Evolutionary conservation across 345 rosid species (phyloP).

Genomic region (Turnera subulata): DNA sequence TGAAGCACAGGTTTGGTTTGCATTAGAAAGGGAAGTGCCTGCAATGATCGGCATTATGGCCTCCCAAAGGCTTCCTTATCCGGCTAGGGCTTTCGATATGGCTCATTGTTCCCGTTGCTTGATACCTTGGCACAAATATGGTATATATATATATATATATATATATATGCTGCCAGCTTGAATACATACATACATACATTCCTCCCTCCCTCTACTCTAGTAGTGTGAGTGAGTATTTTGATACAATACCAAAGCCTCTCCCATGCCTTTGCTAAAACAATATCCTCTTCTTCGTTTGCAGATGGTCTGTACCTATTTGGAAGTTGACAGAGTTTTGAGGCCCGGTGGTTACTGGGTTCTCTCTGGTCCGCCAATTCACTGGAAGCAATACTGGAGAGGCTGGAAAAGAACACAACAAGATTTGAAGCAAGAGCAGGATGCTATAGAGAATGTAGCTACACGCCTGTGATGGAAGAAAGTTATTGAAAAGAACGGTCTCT

Average conservation of each 20-base stretch:
- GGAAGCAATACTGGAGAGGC: slow-evolving; percentile 37
- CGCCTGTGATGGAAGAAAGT: slow-evolving; percentile 69
- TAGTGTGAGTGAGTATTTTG: too few species aligned
- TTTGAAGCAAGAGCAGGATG: slow-evolving; percentile 43
- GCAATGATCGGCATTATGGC: slow-evolving; percentile 62
- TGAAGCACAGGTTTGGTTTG: slow-evolving; percentile 73
- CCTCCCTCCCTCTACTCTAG: too few species aligned
- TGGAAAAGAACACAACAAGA: slow-evolving; percentile 41
- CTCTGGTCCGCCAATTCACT: slow-evolving; percentile 67
- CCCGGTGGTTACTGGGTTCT: slow-evolving; percentile 69
- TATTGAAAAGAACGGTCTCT: slow-evolving; percentile 45
- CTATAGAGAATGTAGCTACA: slow-evolving; percentile 46
- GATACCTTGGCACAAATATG: slow-evolving; percentile 51
- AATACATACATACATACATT: too few species aligned
- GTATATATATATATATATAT: too few species aligned
- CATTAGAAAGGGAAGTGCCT: slow-evolving; percentile 71
- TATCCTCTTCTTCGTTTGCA: slow-evolving; percentile 8
- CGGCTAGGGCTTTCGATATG: slow-evolving; percentile 66
- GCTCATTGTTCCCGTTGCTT: slow-evolving; percentile 80
- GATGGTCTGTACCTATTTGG: slow-evolving; percentile 69
- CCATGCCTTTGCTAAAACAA: too few species aligned
- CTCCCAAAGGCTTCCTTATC: slow-evolving; percentile 54
- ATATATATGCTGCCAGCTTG: too few species aligned
- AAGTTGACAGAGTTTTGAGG: slow-evolving; percentile 63
- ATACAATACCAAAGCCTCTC: too few species aligned